A percentile compares a stretch with the other conserved stretches of the same genome.
These are phyloP conservation scores for Xylaria scruposa DNA, from an alignment of 495 filamentous ascomycete species.

Conservation along the genomic window DNA sequence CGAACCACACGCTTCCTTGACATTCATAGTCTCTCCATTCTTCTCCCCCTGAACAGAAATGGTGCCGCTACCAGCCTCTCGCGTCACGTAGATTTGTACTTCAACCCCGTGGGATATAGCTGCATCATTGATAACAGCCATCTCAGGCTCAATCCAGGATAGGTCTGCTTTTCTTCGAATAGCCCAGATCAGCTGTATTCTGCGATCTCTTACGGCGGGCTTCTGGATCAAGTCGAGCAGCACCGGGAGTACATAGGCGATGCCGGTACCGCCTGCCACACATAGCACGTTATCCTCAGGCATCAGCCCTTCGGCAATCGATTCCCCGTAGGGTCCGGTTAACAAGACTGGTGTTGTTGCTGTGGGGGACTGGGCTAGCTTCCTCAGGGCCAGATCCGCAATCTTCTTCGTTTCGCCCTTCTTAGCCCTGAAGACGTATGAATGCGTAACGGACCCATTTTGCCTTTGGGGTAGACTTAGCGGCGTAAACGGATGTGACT, in stretches of 20 bases:
- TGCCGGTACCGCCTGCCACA: conserved; percentile 69
- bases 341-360: conserved; percentile 59
- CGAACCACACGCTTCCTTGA: conserved; percentile 22
- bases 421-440: conserved; percentile 67
- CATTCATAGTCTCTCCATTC: conserved; percentile 25
- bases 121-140: conserved; percentile 52
- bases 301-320: conserved; percentile 48
- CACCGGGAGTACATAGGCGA: conserved; percentile 66
- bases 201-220: conserved; percentile 38
- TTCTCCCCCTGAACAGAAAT: conserved; percentile 32
- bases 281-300: conserved; percentile 62
- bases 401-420: conserved; percentile 66
- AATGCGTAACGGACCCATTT: conserved; percentile 52
- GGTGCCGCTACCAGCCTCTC: conserved; percentile 43
- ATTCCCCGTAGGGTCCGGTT: conserved; percentile 65
- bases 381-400: conserved; percentile 48
- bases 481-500: conserved; percentile 73
- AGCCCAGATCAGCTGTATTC: conserved; percentile 67
- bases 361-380: conserved; percentile 34
- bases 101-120: conserved; percentile 49
- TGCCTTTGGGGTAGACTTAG: conserved; percentile 52
- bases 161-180: conserved; percentile 60
- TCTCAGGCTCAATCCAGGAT: conserved; percentile 63
- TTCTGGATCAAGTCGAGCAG: conserved; percentile 53
- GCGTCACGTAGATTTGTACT: conserved; percentile 65